Percentiles rank a stretch among this genome's conserved stretches.
Evolutionary conservation across 2,329 filamentous ascomycete species (phyloP).

Genomic region (Sphaerostilbella broomeana): DNA sequence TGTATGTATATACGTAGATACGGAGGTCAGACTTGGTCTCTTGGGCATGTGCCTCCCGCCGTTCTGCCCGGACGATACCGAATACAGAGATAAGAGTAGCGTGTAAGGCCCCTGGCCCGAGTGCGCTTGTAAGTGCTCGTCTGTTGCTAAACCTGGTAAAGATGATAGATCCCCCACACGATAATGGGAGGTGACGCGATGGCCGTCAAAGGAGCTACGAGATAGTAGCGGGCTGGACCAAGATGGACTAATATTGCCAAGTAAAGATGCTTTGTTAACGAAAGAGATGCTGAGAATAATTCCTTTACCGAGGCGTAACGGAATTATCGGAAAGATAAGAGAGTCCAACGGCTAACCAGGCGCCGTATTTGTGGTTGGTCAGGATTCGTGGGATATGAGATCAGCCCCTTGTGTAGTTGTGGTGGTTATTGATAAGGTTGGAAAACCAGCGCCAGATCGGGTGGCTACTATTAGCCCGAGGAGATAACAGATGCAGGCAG

Average conservation of each 20-base stretch:
- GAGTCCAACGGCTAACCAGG: neutral
- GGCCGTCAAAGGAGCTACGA: neutral
- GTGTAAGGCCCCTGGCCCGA: no score
- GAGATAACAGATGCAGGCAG: conserved; percentile 10
- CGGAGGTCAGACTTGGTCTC: neutral
- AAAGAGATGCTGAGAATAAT: no score
- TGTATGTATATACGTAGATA: conserved; percentile 3
- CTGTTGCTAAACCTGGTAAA: neutral
- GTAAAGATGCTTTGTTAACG: neutral
- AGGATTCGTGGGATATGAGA: conserved; percentile 9
- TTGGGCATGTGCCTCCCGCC: no score
- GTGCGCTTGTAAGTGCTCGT: neutral
- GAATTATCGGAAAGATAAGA: conserved; percentile 13
- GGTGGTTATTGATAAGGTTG: conserved; percentile 13
- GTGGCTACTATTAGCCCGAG: conserved; percentile 10
- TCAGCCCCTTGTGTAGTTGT: conserved; percentile 11
- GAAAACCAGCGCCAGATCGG: conserved; percentile 6
- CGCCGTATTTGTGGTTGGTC: conserved; percentile 6
- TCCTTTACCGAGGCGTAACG: no score
- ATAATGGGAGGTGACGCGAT: conserved; percentile 9
- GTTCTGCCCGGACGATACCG: neutral
- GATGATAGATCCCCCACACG: neutral
- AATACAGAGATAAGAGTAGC: neutral
- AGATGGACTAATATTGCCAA: neutral
- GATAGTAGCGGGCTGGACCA: neutral